Evolutionary conservation across 345 rosid species (phyloP).

Genomic region (Syzygium jambos): DNA sequence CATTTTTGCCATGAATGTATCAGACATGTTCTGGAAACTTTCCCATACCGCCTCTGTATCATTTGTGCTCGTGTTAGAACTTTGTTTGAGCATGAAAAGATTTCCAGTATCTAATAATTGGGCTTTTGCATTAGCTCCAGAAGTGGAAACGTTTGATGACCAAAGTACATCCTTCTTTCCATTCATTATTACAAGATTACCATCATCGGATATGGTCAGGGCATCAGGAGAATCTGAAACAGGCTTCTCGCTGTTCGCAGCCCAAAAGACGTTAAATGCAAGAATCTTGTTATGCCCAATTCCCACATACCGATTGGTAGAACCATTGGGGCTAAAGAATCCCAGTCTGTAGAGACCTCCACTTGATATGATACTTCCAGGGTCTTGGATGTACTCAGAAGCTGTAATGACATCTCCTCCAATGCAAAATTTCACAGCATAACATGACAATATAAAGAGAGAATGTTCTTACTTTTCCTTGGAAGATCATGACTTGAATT

Average conservation of each 20-base stretch:
- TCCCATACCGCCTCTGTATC: constrained; percentile 30
- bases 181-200: constrained; percentile 33
- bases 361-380: constrained; percentile 23
- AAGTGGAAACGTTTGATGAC: constrained; percentile 35
- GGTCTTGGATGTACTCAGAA: constrained; percentile 25
- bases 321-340: constrained; percentile 44
- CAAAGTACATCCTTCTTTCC: constrained; percentile 17
- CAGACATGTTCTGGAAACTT: constrained; percentile 38
- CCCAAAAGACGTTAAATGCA: constrained; percentile 31
- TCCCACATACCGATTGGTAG: constrained; percentile 37
- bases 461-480: neutral
- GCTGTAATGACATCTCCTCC: constrained; percentile 22
- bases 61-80: neutral
- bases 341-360: constrained; percentile 30
- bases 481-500: neutral
- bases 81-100: constrained; percentile 26
- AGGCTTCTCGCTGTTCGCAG: constrained; percentile 41
- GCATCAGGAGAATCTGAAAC: constrained; percentile 35
- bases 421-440: neutral
- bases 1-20: constrained; percentile 26
- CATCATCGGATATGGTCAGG: constrained; percentile 25
- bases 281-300: constrained; percentile 35
- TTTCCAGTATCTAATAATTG: constrained; percentile 46
- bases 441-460: neutral
- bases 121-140: constrained; percentile 11